Conservation (phyloP, 805 yeast genomes). For the Priceomyces carsonii region DNA sequence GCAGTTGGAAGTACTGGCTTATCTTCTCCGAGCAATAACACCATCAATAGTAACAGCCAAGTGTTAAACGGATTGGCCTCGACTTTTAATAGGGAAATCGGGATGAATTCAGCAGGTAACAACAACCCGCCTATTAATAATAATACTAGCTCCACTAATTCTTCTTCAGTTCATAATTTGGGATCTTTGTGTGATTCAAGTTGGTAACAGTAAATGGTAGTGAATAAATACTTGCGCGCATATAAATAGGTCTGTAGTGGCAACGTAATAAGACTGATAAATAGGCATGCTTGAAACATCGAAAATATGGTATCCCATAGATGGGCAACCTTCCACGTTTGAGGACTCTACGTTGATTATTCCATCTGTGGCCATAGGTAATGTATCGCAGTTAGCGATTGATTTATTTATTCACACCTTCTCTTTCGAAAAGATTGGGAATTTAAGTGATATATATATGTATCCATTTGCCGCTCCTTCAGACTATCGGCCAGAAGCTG, state of each 20-base stretch:
- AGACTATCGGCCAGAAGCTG: slow-evolving; percentile 39
- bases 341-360: slow-evolving; percentile 52
- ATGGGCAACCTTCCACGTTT: neutral
- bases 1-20: slow-evolving; percentile 6
- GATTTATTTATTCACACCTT: slow-evolving; percentile 74
- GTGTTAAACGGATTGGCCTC: slow-evolving; percentile 3
- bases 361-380: slow-evolving; percentile 85
- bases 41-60: slow-evolving; percentile 7
- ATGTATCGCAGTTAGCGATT: slow-evolving; percentile 79
- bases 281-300: neutral
- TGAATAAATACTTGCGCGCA: slow-evolving; percentile 2
- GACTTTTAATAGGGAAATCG: slow-evolving; percentile 4
- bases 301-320: slow-evolving; percentile 2
- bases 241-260: neutral
- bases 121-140: neutral
- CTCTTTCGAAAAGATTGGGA: slow-evolving; percentile 50
- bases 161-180: slow-evolving; percentile 10
- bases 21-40: slow-evolving; percentile 13
- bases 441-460: slow-evolving; percentile 59
- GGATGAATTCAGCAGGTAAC: slow-evolving; percentile 2
- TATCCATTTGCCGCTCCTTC: slow-evolving; percentile 86
- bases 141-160: slow-evolving; percentile 1
- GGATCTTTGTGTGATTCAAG: slow-evolving; percentile 13
- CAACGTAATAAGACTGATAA: neutral
- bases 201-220: too few species aligned